phyloP scores from a whole-genome alignment of 768 basidiomycete genomes.

The Steccherinum ochraceum region DNA sequence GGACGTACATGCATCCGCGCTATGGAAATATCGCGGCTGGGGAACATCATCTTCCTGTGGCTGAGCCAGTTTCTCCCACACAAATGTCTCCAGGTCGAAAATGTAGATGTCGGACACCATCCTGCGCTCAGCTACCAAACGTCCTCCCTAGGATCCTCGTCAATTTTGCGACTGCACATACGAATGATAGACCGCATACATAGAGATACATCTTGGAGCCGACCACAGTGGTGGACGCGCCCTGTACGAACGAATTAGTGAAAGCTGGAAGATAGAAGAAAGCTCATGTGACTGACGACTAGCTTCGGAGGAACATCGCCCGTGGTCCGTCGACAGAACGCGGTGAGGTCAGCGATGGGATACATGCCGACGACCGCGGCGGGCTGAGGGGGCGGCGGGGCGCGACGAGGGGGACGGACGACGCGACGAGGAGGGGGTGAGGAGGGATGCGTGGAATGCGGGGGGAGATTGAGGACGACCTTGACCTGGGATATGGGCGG shows the following conservation, averaged over 20 bases:
- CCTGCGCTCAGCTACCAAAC: conserved; percentile 76
- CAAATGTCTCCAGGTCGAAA: conserved; percentile 77
- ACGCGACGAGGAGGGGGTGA: conserved; percentile 5
- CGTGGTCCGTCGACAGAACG: conserved; percentile 73
- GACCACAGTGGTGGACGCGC: conserved; percentile 86
- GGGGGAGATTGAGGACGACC: not conserved
- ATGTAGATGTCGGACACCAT: conserved; percentile 90
- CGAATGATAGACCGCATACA: conserved; percentile 34
- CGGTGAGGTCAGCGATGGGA: conserved; percentile 87
- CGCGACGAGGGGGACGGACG: conserved; percentile 1
- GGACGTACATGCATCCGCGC: conserved; percentile 70
- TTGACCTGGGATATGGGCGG: not conserved
- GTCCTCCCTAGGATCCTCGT: conserved; percentile 59
- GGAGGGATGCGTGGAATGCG: conserved; percentile 2
- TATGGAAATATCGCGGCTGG: conserved; percentile 90
- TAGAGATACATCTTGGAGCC: conserved; percentile 88
- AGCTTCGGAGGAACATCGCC: conserved; percentile 88
- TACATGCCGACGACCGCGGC: conserved; percentile 39
- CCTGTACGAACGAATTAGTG: conserved; percentile 33
- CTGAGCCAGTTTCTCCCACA: conserved; percentile 68
- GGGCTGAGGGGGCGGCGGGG: conserved; percentile 2
- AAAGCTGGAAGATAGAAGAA: not conserved
- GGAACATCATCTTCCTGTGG: conserved; percentile 67
- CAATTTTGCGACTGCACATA: not conserved
- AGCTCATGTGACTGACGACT: conserved; percentile 50